Base-by-base conservation (phyloP, 805 yeast species). In the Isabelozyma gotoi region DNA sequence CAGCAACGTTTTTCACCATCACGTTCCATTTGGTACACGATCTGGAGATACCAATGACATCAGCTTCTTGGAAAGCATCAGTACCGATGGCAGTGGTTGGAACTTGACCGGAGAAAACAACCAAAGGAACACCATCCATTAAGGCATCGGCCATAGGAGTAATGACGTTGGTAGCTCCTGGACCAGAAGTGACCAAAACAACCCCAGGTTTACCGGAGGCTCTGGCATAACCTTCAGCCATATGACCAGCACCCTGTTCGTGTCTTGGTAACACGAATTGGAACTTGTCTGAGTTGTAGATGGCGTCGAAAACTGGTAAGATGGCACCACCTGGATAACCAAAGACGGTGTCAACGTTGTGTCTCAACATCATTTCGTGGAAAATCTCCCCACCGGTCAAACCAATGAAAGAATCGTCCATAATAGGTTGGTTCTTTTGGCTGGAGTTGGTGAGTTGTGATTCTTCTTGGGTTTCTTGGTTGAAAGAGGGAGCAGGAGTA, bases 241-340 rank as follows among this genome's bases (percentile, higher is more conserved):
- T 94, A 70, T 94, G 99, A 41, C 99, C 99, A 14, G 98, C 99
- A 65, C 99, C 99, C 71, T 94, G 99, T 69, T 94, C 99, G 67
- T 94, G 98, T 59, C 95, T 81, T 39, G 99, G 99, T 51, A 94
- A 74, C 44, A 94, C 88, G 62, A 94, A 94, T 55, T 84, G 81
- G 77, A 94, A 92, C 59, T 86, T 81, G 44, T 84, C 82, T 16
- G 96, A 87, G 73, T 92, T 86, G 76, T 85, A 88, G 55, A 94
- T 94, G 53, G 98, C 98, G 64, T 94, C 99, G 62, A 86, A 94
- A 19, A 94, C 99, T 11, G 99, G 98, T 58, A 94, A 77, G 59
- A 94, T 94, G 53, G 99, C 99, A 65, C 99, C 99, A 60, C 99
- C 99, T 43, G 99, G 96, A 73, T 94, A 94, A 35, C 99, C 99